Conservation (phyloP, 2,329 filamentous ascomycete species). For the Trichoderma sp. region DNA sequence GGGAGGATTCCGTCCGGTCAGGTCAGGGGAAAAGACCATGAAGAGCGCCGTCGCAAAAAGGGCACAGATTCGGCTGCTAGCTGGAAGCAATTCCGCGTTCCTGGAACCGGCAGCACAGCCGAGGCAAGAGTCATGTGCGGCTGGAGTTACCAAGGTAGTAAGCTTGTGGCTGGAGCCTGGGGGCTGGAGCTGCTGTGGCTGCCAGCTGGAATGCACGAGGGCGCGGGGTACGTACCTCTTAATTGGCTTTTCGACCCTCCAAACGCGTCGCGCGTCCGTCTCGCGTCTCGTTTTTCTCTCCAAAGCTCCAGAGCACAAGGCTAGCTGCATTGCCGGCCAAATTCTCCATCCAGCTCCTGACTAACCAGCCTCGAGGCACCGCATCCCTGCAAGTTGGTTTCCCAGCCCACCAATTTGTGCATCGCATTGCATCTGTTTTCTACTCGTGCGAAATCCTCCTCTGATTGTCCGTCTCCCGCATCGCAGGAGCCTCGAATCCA, state of each 20-base stretch:
- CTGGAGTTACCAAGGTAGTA: not conserved
- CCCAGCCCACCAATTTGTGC: constrained; percentile 40
- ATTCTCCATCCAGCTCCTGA: constrained; percentile 8
- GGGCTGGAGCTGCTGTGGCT: not conserved
- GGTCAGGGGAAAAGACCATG: constrained; percentile 2
- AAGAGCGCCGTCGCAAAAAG: not conserved
- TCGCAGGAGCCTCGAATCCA: constrained; percentile 27
- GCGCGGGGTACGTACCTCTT: constrained; percentile 21
- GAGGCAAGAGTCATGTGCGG: constrained; percentile 42
- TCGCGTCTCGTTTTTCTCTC: constrained; percentile 36
- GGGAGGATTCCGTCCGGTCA: constrained; percentile 2
- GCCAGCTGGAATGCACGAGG: not conserved
- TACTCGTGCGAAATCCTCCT: not conserved
- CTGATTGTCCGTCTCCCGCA: not conserved
- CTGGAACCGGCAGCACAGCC: constrained; percentile 31
- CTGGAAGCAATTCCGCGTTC: constrained; percentile 24
- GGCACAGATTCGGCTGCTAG: constrained; percentile 2
- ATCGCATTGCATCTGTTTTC: constrained; percentile 27
- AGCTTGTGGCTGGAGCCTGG: not conserved
- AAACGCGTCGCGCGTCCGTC: constrained; percentile 38
- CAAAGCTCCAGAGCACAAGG: constrained; percentile 2
- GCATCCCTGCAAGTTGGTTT: constrained; percentile 32
- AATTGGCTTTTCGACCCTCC: constrained; percentile 9
- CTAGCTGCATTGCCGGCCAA: not conserved
- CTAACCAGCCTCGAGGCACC: constrained; percentile 10